Evolutionary conservation across 805 yeast species (phyloP), one percentile per base, ranked within the genome.

Genomic region (Yarrowia keelungensis): DNA sequence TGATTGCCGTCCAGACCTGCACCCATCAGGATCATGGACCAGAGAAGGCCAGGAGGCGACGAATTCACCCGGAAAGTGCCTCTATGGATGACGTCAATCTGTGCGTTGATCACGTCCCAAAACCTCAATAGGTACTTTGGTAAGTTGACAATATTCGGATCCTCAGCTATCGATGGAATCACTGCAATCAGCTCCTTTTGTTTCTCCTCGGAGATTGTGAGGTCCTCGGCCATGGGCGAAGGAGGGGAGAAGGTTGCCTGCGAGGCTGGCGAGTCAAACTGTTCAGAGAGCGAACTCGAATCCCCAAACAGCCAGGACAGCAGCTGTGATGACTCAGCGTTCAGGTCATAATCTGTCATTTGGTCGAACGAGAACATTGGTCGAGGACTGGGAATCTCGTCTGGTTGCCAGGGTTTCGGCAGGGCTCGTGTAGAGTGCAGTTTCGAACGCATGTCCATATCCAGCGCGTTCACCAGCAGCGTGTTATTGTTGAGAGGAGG

Each of bases 51-150:
- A 0, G 86, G 82, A 7, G 86, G 85, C 0, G 85, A 78, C 0
- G 74, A 73, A 19, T 77, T 75, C 0, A 89, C 83, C 49, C 78
- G 79, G 70, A 88, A 88, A 5, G 90, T 83, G 3, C 89, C 87
- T 64, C 80, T 79, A 74, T 87, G 91, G 35, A 88, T 76, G 46
- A 87, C 79, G 1, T 89, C 84, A 70, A 84, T 85, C 71, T 87
- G 85, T 0, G 87, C 85, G 73, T 87, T 89, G 73, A 86, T 87
- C 14, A 82, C 80, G 45, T 78, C 77, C 91, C 91, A 88, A 74
- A 86, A 88, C 39, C 56, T 36, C 73, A 77, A 70, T 74, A 79
- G 46, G 77, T 71, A 72, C 14, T 69, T 45, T 22, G 54, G 75
- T 54, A 70, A 19, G 15, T 58, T 41, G 39, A 26, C 65, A 14